Percentiles rank a stretch among this genome's conserved stretches.
These are phyloP conservation scores for Allium fistulosum DNA, from an alignment of 106 monocot species.

Conservation along the genomic window DNA sequence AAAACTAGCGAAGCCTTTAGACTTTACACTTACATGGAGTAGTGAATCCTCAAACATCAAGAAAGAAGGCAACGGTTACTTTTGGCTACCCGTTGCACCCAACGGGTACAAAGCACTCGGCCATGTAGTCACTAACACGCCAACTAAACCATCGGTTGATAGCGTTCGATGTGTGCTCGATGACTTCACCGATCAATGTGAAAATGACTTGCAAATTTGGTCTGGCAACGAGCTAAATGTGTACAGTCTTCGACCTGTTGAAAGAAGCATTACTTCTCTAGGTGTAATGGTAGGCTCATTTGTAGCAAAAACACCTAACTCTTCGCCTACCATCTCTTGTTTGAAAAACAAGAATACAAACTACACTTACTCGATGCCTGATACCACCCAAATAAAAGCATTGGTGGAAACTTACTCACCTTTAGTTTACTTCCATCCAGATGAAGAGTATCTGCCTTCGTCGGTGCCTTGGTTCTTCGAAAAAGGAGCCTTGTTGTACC, in stretches of 20 bases:
- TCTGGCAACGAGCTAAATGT: conserved; percentile 23
- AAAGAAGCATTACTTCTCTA: conserved; percentile 13
- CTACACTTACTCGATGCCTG: conserved; percentile 45
- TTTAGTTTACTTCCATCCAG: conserved; percentile 46
- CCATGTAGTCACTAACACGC: conserved; percentile 43
- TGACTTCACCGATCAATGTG: conserved; percentile 50
- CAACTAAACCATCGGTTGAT: conserved; percentile 50
- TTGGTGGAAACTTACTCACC: conserved; percentile 49
- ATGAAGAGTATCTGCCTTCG: conserved; percentile 62
- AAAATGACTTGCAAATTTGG: conserved; percentile 34
- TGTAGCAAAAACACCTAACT: conserved; percentile 2
- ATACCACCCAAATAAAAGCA: conserved; percentile 34
- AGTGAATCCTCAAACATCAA: conserved; percentile 21
- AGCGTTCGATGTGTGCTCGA: conserved; percentile 41
- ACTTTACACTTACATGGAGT: conserved; percentile 57
- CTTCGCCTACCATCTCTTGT: conserved; percentile 14
- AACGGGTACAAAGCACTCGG: conserved; percentile 63
- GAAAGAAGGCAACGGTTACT: conserved; percentile 36
- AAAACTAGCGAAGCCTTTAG: conserved; percentile 42
- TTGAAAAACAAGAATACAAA: conserved; percentile 36
- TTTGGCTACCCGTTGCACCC: conserved; percentile 73
- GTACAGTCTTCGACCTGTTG: conserved; percentile 18
- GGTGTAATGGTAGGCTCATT: conserved; percentile 69
- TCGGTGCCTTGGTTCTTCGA: conserved; percentile 76
- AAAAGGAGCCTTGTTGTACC: conserved; percentile 64